These are phyloP conservation scores for Saturnispora galanensis DNA, from an alignment of 805 yeast species.

Conservation along the genomic window DNA sequence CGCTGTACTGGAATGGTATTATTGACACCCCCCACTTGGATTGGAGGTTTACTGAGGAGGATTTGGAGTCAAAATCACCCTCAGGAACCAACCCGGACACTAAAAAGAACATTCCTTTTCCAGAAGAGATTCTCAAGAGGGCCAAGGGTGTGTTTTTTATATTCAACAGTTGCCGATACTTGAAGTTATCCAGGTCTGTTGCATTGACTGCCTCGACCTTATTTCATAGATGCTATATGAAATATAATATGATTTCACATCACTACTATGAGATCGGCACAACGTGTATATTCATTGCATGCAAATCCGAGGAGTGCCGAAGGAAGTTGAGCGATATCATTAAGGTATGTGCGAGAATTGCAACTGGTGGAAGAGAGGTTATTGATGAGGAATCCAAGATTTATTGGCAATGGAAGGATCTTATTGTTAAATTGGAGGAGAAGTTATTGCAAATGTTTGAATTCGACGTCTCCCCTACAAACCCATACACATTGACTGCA, in stretches of 20 bases:
- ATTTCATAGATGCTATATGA: constrained; percentile 44
- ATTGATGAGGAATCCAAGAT: constrained; percentile 38
- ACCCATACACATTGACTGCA: constrained; percentile 29
- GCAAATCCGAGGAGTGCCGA: constrained; percentile 44
- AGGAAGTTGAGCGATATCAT: constrained; percentile 40
- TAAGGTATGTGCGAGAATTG: constrained; percentile 37
- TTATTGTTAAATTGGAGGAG: constrained; percentile 36
- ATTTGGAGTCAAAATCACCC: constrained; percentile 23
- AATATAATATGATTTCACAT: constrained; percentile 30
- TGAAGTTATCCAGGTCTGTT: constrained; percentile 39
- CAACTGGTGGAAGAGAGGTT: constrained; percentile 30
- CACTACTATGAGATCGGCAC: constrained; percentile 45
- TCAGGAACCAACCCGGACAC: constrained; percentile 24
- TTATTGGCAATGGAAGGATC: constrained; percentile 43
- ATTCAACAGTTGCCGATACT: constrained; percentile 32
- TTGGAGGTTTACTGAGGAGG: constrained; percentile 23
- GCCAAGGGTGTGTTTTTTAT: constrained; percentile 41
- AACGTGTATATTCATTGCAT: constrained; percentile 40
- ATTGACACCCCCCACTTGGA: constrained; percentile 17
- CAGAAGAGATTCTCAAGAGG: constrained; percentile 33
- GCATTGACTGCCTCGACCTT: constrained; percentile 38
- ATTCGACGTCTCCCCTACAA: constrained; percentile 36
- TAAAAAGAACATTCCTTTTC: constrained; percentile 22
- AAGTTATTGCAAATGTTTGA: constrained; percentile 34
- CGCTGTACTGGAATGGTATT: constrained; percentile 23